Base-by-base conservation (phyloP, 352 stramenopile genomes). In the Poterioochromonas sp. region DNA sequence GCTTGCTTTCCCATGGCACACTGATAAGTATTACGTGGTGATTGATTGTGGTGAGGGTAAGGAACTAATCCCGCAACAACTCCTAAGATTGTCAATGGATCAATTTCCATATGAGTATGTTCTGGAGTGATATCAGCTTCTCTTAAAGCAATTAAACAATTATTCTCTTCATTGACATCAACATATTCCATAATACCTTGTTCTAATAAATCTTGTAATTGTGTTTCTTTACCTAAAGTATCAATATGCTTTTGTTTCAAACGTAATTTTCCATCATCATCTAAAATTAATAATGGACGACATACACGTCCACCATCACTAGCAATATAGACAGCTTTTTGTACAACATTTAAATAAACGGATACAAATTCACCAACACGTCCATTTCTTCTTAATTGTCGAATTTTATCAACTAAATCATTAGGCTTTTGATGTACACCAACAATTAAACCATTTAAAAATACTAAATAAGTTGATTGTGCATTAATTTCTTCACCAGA, bases 161-260 rank as follows among this genome's bases (percentile, higher is more conserved):
- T 99, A 86, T 99, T 99, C 83, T 99, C 95, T 87, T 99, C 96
- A 83, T 99, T 99, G 79, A 99, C 96, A 84, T 99, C 96, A 37
- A 99, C 92, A 86, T 99, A 99, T 83, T 99, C 96, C 43, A 99
- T 94, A 49, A 98, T 92, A 29, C 95, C 95, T 81, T 97, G 87
- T 41, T 92, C 79, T 18, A 94, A 79, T 39, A 94, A 83, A 81
- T 91, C 83, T 69, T 77, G 73, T 49, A 92, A 85, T 69, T 73
- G 37, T n/a, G 35, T 58, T 12, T 70, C 63, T 41, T 37, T 63
- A 32, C 63, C 73, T 65, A 97, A 81, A 74, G 95, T 88, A 26
- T 97, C 91, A 64, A 99, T 82, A 77, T 99, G 95, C n/a, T 87
- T 85, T 86, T 97, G 89, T 37, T 92, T 97, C 34, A 99, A 85